Evolutionary conservation across 2,329 filamentous ascomycete genomes (phyloP).

Genomic region (Claviceps sp.): DNA sequence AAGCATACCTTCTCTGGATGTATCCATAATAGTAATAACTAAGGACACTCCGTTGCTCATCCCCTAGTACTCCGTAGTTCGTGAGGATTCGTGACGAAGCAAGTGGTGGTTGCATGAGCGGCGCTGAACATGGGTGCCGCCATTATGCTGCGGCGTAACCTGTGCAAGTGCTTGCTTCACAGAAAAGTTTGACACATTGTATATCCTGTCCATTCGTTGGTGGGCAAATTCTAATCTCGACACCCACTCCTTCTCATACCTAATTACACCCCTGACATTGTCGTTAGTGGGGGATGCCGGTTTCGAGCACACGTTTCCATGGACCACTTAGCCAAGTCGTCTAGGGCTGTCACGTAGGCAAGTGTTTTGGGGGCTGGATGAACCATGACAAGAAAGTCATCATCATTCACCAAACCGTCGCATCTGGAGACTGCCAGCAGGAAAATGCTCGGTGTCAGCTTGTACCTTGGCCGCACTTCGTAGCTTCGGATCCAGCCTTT

Average conservation of each 20-base stretch:
- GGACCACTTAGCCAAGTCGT: slow-evolving; percentile 1
- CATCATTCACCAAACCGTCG: slow-evolving; percentile 3
- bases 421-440: background rate
- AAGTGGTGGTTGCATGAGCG: slow-evolving; percentile 8
- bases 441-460: background rate
- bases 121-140: slow-evolving; percentile 8
- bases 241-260: slow-evolving; percentile 1
- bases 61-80: slow-evolving; percentile 9
- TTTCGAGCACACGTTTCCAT: slow-evolving; percentile 1
- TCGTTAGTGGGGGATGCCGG: slow-evolving; percentile 3
- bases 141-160: slow-evolving; percentile 7
- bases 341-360: background rate
- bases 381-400: slow-evolving; percentile 1
- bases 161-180: slow-evolving; percentile 7
- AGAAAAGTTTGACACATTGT: slow-evolving; percentile 6
- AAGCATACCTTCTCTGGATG: slow-evolving; percentile 4
- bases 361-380: slow-evolving; percentile 2
- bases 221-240: slow-evolving; percentile 4
- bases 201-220: slow-evolving; percentile 3
- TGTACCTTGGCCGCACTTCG: background rate
- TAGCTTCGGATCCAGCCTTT: background rate
- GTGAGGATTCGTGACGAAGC: slow-evolving; percentile 6
- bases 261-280: slow-evolving; percentile 3
- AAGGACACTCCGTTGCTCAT: slow-evolving; percentile 1
- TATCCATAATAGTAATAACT: slow-evolving; percentile 2